phyloP scores from a whole-genome alignment of 1,284 basidiomycete genomes.

The Ustilago vetiveriae region DNA sequence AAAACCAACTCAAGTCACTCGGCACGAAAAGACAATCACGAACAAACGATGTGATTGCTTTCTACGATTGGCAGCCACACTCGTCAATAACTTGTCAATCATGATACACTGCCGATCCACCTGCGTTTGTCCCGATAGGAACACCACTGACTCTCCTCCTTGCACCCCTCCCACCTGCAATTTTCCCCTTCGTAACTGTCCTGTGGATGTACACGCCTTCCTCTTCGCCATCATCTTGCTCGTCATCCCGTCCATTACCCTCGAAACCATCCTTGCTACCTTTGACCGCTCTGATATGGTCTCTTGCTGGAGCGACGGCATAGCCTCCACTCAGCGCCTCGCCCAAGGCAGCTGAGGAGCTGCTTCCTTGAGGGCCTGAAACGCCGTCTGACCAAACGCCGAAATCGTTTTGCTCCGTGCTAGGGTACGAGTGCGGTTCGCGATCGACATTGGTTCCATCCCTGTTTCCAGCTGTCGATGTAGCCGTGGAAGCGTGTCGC shows the following conservation, averaged over 20 bases:
- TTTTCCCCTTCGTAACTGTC: not conserved
- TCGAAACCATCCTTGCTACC: conserved; percentile 9
- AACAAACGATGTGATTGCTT: no score
- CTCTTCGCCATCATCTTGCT: conserved; percentile 27
- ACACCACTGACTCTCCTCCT: conserved; percentile 7
- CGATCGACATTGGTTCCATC: conserved; percentile 4
- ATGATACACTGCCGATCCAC: conserved; percentile 15
- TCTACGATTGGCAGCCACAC: no score
- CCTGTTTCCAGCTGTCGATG: no score
- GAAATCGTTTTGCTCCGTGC: conserved; percentile 1
- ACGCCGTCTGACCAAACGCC: conserved; percentile 41
- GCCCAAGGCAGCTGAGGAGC: conserved; percentile 24
- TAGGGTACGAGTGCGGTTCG: not conserved
- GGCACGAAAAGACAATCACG: no score
- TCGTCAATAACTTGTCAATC: conserved; percentile 13
- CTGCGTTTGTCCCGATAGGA: not conserved
- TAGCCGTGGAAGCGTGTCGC: no score
- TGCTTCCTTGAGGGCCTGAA: conserved; percentile 28
- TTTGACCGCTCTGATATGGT: not conserved
- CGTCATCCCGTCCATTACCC: conserved; percentile 12
- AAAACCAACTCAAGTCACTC: no score
- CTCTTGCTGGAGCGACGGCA: conserved; percentile 28
- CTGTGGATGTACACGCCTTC: conserved; percentile 58
- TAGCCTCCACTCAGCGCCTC: conserved; percentile 33
- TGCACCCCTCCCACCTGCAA: not conserved